Base-by-base conservation (phyloP, 331 rosid species). In the Telfairia occidentalis region DNA sequence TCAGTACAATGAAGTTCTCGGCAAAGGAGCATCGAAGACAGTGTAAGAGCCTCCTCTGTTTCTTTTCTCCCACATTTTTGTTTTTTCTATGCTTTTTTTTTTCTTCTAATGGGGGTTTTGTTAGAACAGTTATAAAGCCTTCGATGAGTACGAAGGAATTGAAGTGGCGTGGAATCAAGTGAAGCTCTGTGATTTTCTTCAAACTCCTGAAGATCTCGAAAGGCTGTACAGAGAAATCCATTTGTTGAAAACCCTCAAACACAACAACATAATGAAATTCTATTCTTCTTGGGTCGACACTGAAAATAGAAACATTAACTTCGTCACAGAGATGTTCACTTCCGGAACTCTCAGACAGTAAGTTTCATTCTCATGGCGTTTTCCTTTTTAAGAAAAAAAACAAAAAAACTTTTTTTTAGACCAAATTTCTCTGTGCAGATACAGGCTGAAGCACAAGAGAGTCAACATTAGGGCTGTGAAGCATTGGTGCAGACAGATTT, bases 101-200 rank as follows among this genome's bases (percentile, higher is more conserved):
- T 7, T 8, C 35, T 28, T 48, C 60, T 29, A 10, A 37, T 57
- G 38, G 75, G 58, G 5, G 15, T 46, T 77, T 15, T 71, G 37
- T 42, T 74, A 46, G 53, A 85, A 82, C 85, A 96, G 99, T 12
- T 96, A 86, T 63, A 89, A 87, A 82, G 99, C 90, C 75, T 96
- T 96, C 81, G 99, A 96, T 81, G 99, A 96, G 83, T 92, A 90
- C 78, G 87, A 90, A 83, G 99, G 99, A 74, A 92, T 89, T 85
- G 99, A 96, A 87, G 99, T 96, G 32, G 99, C 99, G 45, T 96
- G 99, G 99, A 96, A 96, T 76, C 97, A 96, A 82, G 99, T 96
- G 82, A 96, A 89, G 83, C 91, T 96, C 46, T 75, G 81, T 18
- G 97, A 96, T 42, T 90, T 96, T 70, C 80, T 90, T 77, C 86